phyloP scores from a whole-genome alignment of 2,329 filamentous ascomycete genomes.

The Ophiocordyceps sinensis region DNA sequence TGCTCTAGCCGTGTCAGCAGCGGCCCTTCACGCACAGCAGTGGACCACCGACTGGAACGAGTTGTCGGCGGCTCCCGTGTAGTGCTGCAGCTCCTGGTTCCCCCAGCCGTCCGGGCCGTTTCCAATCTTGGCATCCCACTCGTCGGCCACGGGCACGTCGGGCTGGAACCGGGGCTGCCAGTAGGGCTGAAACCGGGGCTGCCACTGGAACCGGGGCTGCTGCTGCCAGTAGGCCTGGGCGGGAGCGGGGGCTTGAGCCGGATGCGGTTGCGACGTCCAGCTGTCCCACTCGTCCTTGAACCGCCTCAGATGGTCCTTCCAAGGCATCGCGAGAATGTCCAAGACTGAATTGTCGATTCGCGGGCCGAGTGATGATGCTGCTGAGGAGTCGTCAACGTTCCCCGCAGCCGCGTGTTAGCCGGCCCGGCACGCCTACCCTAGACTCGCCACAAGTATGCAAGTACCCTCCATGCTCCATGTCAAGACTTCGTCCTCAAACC shows the following conservation, averaged over 20 bases:
- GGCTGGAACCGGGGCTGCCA: slow-evolving; percentile 38
- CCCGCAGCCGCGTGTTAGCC: too few relatives aligned
- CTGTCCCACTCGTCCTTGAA: slow-evolving; percentile 23
- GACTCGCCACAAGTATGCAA: too few relatives aligned
- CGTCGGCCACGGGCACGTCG: slow-evolving; percentile 27
- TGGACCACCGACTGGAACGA: slow-evolving; percentile 29
- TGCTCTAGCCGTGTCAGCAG: slow-evolving; percentile 3
- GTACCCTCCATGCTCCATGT: too few relatives aligned
- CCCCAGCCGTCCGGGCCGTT: slow-evolving; percentile 46
- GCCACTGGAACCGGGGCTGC: slow-evolving; percentile 37
- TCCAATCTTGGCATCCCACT: slow-evolving; percentile 40
- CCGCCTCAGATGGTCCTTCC: slow-evolving; percentile 23
- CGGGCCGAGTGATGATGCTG: background rate
- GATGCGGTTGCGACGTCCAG: slow-evolving; percentile 11
- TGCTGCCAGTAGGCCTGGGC: slow-evolving; percentile 32
- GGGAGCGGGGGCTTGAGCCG: slow-evolving; percentile 4
- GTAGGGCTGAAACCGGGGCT: slow-evolving; percentile 33
- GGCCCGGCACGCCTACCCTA: too few relatives aligned
- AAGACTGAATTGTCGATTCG: background rate
- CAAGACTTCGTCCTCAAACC: too few relatives aligned
- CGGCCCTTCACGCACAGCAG: background rate
- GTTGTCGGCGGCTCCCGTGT: slow-evolving; percentile 32
- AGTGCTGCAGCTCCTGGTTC: slow-evolving; percentile 45
- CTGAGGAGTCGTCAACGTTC: background rate
- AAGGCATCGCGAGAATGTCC: slow-evolving; percentile 12